Conservation (phyloP, 352 stramenopile species). For the Globisporangium paddicum region DNA sequence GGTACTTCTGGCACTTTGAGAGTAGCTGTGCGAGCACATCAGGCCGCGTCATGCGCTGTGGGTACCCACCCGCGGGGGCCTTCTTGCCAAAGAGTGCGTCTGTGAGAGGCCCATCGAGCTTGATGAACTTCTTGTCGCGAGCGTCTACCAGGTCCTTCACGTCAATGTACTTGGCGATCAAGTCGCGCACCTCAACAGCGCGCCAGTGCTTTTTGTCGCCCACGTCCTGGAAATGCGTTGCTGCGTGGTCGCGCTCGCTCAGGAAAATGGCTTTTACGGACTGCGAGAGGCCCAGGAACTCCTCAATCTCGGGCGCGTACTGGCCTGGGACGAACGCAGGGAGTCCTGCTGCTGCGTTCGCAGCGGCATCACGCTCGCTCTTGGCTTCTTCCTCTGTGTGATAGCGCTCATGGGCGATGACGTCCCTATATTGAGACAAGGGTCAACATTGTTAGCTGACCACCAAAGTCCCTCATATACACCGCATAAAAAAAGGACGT, state of each 20-base stretch:
- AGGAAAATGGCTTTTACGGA: conserved; percentile 54
- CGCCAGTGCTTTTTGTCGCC: conserved; percentile 53
- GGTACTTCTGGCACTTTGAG: conserved; percentile 62
- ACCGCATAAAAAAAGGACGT: conserved; percentile 20
- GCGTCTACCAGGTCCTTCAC: conserved; percentile 45
- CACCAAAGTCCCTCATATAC: conserved; percentile 4
- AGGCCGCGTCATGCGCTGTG: conserved; percentile 44
- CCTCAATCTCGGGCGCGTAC: conserved; percentile 59
- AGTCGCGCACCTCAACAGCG: conserved; percentile 42
- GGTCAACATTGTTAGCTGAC: conserved; percentile 4
- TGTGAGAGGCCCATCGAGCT: conserved; percentile 54
- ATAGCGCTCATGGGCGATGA: conserved; percentile 47
- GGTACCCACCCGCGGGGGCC: conserved; percentile 46
- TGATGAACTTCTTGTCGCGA: conserved; percentile 64
- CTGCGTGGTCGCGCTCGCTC: conserved; percentile 13
- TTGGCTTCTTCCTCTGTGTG: conserved; percentile 50
- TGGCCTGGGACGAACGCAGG: conserved; percentile 52
- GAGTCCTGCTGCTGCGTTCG: conserved; percentile 29
- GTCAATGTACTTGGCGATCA: conserved; percentile 61
- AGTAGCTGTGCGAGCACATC: conserved; percentile 51
- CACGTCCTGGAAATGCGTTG: conserved; percentile 19
- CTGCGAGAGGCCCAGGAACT: conserved; percentile 52
- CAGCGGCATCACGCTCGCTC: conserved; percentile 34
- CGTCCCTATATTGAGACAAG: conserved; percentile 30
- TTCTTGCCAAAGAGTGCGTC: conserved; percentile 78